Evolutionary conservation across 164 flowering plant genomes (phyloP), one percentile per base, ranked within the genome.

Genomic region (Annona squamosa): DNA sequence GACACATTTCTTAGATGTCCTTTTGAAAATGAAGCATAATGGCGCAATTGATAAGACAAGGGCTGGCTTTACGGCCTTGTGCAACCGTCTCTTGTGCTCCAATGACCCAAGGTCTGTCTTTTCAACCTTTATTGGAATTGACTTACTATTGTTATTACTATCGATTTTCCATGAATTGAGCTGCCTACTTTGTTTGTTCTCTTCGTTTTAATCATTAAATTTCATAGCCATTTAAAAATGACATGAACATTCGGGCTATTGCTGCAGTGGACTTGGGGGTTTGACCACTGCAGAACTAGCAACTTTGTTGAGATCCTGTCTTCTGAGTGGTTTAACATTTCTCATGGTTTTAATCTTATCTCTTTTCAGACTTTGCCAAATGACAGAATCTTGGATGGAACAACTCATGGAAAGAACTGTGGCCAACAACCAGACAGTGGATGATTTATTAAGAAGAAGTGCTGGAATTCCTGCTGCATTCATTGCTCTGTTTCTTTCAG

Each of bases 31-130:
- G 99, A 96, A 96, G 83, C 99, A 96, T 77, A 96, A 90, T 84
- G 99, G 99, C 80, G 99, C 99, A 62, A 96, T 96, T 78, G 99
- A 96, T 79, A 93, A 93, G 85, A 96, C 99, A 48, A 87, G 98
- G 81, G 99, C 97, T 76, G 99, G 98, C 69, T 96, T 96, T 80
- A 89, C 98, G 45, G 99, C 99, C 66, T 91, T 96, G 74, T 96
- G 99, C 88, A 91, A 96, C 76, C 97, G 97, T 26, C 82, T 96
- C 68, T 97, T 96, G 67, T 96, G 97, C 82, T 96, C 99, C 48
- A 85, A 96, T 86, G 95, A 93, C 79, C 89, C 94, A 74, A 89
- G 90, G 99, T 95, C 80, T 78, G 79, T 69, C 71, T 19, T 4
- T 68, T 69, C 18, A 4, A 56, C 18, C 63, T 67, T 47, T 47